Percentiles rank a stretch among this genome's conserved stretches.
These are phyloP conservation scores for Talaromyces verruculosus DNA, from an alignment of 2,329 filamentous ascomycete species.

Conservation along the genomic window DNA sequence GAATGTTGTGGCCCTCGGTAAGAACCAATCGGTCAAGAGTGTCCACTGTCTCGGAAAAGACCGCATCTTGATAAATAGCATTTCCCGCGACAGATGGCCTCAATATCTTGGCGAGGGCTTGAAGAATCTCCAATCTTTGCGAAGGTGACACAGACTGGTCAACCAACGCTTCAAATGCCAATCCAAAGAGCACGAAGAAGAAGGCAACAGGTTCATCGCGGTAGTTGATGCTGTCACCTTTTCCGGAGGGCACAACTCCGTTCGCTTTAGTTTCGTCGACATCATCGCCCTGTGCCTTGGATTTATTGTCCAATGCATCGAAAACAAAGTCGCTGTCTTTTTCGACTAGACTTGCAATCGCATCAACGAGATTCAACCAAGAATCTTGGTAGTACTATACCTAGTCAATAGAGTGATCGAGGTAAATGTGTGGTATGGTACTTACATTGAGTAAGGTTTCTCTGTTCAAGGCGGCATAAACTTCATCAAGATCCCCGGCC, in stretches of 20 bases:
- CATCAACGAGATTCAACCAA: constrained; percentile 95
- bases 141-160: constrained; percentile 72
- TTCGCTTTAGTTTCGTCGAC: constrained; percentile 23
- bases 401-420: neutral
- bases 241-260: constrained; percentile 44
- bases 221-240: constrained; percentile 86
- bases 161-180: constrained; percentile 93
- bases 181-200: constrained; percentile 96
- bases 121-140: constrained; percentile 83
- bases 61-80: constrained; percentile 91
- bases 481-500: constrained; percentile 83
- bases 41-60: constrained; percentile 97
- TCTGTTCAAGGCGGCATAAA: constrained; percentile 91
- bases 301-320: constrained; percentile 87
- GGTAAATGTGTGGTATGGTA: neutral
- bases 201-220: constrained; percentile 96
- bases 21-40: constrained; percentile 87
- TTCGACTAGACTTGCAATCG: constrained; percentile 94
- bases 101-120: constrained; percentile 90
- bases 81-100: constrained; percentile 93
- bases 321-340: constrained; percentile 98
- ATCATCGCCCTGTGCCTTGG: constrained; percentile 35
- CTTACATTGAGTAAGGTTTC: constrained; percentile 77
- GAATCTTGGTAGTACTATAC: constrained; percentile 86
- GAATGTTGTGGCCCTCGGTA: constrained; percentile 84